Percentiles rank a stretch among this genome's conserved stretches.
Conservation (phyloP, 768 basidiomycete species). For the Termitomyces sp. region DNA sequence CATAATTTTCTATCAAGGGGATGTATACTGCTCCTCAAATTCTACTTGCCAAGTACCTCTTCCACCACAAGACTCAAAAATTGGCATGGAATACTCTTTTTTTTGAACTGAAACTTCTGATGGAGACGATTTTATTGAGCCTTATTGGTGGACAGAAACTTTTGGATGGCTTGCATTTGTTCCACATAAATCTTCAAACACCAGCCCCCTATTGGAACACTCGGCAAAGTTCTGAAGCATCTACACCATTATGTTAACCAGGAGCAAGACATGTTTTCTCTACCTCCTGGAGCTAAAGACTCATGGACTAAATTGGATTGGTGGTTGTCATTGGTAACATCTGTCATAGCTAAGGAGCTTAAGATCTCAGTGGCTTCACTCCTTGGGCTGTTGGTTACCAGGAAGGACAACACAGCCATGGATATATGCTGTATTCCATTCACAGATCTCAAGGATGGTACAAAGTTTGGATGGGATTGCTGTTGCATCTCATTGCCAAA, state of each 20-base stretch:
- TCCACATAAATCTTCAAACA: background rate
- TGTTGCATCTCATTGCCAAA: conserved; percentile 3
- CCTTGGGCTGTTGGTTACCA: too few species aligned
- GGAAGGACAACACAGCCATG: too few species aligned
- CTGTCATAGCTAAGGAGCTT: background rate
- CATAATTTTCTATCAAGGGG: background rate
- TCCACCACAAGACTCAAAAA: background rate
- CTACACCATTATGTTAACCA: background rate
- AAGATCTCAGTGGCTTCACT: too few species aligned
- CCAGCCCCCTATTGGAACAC: background rate
- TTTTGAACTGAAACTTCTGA: background rate
- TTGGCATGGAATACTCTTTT: background rate
- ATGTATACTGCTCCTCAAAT: background rate
- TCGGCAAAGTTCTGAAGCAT: background rate
- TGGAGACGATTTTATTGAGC: background rate
- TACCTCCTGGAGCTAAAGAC: too few species aligned
- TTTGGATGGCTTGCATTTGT: too few species aligned
- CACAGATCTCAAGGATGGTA: background rate
- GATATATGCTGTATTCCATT: too few species aligned
- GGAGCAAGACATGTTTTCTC: background rate
- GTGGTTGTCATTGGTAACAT: background rate
- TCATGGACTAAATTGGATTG: too few species aligned
- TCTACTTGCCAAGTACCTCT: background rate
- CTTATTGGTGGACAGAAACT: background rate
- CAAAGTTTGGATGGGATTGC: conserved; percentile 3